phyloP scores from a whole-genome alignment of 805 yeast genomes.

The Teunomyces atbi region DNA sequence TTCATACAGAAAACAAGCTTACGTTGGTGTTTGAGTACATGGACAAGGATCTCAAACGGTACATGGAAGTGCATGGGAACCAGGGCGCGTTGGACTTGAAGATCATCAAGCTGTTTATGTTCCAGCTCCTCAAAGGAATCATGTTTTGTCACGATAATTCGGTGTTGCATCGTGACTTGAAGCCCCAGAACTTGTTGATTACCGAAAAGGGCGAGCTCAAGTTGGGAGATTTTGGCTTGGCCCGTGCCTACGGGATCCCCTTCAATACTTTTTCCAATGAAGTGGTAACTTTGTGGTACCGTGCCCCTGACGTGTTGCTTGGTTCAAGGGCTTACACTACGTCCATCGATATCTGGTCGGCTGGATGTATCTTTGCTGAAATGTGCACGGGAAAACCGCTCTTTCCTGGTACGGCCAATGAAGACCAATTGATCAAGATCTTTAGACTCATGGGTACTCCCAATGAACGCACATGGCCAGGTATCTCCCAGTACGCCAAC shows the following conservation, averaged over 20 bases:
- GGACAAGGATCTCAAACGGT: conserved; percentile 91
- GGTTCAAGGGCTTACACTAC: conserved; percentile 96
- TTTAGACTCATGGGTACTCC: conserved; percentile 97
- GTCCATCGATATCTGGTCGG: conserved; percentile 97
- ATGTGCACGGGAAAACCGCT: conserved; percentile 98
- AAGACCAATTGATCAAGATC: conserved; percentile 88
- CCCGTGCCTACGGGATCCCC: conserved; percentile 97
- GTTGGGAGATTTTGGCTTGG: conserved; percentile 94
- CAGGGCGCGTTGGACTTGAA: conserved; percentile 71
- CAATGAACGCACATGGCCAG: conserved; percentile 95
- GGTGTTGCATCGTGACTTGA: conserved; percentile 82
- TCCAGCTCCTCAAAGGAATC: conserved; percentile 86
- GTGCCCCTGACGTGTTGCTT: conserved; percentile 94
- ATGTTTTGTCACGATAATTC: conserved; percentile 82
- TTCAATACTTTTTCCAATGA: conserved; percentile 96
- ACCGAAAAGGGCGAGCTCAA: conserved; percentile 88
- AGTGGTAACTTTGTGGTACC: conserved; percentile 96
- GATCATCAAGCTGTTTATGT: conserved; percentile 88
- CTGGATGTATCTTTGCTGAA: conserved; percentile 97
- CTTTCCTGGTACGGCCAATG: conserved; percentile 95
- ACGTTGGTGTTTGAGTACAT: conserved; percentile 90
- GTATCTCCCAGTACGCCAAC: conserved; percentile 86
- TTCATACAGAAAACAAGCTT: conserved; percentile 93
- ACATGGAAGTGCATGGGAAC: conserved; percentile 84
- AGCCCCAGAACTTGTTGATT: conserved; percentile 92